A percentile compares a stretch with the other conserved stretches of the same genome.
Conservation (phyloP, 805 yeast genomes). For the Nakazawaea siamensis region DNA sequence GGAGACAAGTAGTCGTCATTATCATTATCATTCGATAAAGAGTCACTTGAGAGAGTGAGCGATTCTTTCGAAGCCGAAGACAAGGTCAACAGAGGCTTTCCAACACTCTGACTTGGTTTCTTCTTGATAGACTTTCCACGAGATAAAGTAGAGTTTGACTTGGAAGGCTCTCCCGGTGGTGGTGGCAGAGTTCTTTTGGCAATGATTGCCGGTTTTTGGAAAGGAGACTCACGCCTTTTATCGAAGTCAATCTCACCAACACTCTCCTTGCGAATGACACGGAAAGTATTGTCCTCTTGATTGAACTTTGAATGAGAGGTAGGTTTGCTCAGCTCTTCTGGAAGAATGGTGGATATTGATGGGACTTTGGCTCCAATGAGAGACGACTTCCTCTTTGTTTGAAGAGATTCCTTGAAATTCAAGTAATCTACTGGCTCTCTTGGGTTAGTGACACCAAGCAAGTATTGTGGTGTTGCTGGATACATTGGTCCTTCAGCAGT, state of each 20-base stretch:
- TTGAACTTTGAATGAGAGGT: too few relatives aligned
- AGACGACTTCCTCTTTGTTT: slow-evolving; percentile 13
- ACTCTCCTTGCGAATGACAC: slow-evolving; percentile 57
- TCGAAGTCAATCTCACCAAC: slow-evolving; percentile 72
- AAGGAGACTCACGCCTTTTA: slow-evolving; percentile 70
- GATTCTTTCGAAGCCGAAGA: too few relatives aligned
- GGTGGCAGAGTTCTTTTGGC: slow-evolving; percentile 71
- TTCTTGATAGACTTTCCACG: slow-evolving; percentile 1
- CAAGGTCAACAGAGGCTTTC: background rate
- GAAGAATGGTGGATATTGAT: background rate
- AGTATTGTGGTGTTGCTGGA: slow-evolving; percentile 65
- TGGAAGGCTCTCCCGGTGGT: slow-evolving; percentile 34
- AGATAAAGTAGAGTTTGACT: slow-evolving; percentile 4
- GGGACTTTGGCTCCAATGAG: slow-evolving; percentile 17
- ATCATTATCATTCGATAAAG: slow-evolving; percentile 6
- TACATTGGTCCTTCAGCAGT: slow-evolving; percentile 32
- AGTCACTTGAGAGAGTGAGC: too few relatives aligned
- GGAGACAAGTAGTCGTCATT: slow-evolving; percentile 20
- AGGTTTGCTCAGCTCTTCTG: background rate
- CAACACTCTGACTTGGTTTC: background rate
- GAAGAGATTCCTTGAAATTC: slow-evolving; percentile 53
- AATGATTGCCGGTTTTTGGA: slow-evolving; percentile 44
- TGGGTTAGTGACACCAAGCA: slow-evolving; percentile 32
- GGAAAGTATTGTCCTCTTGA: slow-evolving; percentile 35
- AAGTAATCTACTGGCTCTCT: slow-evolving; percentile 40